phyloP scores from a whole-genome alignment of 129 eudicot genomes.

The Flaveria trinervia region DNA sequence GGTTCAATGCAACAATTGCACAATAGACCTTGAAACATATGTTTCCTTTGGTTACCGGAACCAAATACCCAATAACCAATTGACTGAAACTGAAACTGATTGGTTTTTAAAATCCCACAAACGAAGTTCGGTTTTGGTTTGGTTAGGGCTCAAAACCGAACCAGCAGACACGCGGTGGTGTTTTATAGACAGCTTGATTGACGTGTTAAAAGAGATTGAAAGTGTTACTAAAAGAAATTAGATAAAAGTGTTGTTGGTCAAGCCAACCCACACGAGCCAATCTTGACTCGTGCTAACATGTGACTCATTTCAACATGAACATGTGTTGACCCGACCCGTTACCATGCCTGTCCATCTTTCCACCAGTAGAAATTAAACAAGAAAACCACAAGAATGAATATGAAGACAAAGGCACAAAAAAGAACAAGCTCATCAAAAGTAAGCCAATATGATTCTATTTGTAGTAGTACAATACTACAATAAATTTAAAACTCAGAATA shows the following conservation, averaged over 20 bases:
- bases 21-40: no score
- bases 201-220: neutral
- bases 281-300: neutral
- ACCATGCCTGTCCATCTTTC: neutral
- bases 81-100: no score
- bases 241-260: neutral
- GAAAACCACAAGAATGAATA: neutral
- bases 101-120: no score
- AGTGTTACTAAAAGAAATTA: neutral
- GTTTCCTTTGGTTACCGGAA: no score
- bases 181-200: neutral
- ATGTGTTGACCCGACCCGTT: neutral
- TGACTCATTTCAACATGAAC: neutral
- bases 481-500: neutral
- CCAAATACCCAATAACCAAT: no score
- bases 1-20: no score
- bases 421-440: conserved; percentile 7
- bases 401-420: neutral
- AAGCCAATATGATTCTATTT: neutral
- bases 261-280: neutral
- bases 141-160: no score
- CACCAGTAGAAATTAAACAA: neutral
- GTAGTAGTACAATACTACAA: conserved; percentile 14
- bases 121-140: no score
- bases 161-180: no score